phyloP scores from a whole-genome alignment of 139 green algal species.

The Micromonas commoda region DNA sequence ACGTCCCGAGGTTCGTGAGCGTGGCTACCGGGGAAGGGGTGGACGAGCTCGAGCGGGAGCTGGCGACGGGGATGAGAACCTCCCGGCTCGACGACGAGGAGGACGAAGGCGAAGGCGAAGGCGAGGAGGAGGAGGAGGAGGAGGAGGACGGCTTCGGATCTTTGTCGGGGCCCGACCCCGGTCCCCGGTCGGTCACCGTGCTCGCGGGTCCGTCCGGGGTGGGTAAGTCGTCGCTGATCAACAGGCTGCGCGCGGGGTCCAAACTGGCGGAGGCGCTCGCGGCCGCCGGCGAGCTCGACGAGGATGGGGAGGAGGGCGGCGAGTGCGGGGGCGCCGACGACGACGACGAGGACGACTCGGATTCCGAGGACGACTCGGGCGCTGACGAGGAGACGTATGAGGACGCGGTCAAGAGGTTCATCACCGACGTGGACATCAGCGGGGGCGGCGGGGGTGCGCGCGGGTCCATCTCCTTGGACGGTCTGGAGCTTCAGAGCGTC shows the following conservation, averaged over 20 bases:
- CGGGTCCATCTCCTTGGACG: background rate
- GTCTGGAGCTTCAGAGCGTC: slow-evolving; percentile 46
- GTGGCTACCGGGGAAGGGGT: slow-evolving; percentile 59
- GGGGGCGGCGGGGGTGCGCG: background rate
- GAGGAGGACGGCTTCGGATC: background rate
- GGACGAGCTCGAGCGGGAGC: slow-evolving; percentile 40
- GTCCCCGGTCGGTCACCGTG: too few species aligned
- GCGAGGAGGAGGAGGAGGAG: background rate
- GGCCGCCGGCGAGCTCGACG: background rate
- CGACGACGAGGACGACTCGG: background rate
- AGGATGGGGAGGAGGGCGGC: background rate
- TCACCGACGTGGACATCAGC: slow-evolving; percentile 17
- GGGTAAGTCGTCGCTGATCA: slow-evolving; percentile 93
- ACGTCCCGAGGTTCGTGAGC: slow-evolving; percentile 60
- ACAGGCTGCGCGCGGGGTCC: slow-evolving; percentile 42
- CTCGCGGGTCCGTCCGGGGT: slow-evolving; percentile 83
- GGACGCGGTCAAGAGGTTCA: background rate
- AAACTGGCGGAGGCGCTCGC: background rate
- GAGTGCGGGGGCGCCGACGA: background rate
- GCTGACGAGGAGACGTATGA: background rate
- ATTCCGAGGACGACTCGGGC: background rate
- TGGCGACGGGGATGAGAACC: slow-evolving; percentile 41
- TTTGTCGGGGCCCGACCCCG: too few species aligned
- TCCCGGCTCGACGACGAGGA: too few species aligned
- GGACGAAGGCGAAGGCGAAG: background rate